Percentiles rank a stretch among this genome's conserved stretches.
These are phyloP conservation scores for Didymella lethalis DNA, from an alignment of 2,329 filamentous ascomycete genomes.

Conservation along the genomic window DNA sequence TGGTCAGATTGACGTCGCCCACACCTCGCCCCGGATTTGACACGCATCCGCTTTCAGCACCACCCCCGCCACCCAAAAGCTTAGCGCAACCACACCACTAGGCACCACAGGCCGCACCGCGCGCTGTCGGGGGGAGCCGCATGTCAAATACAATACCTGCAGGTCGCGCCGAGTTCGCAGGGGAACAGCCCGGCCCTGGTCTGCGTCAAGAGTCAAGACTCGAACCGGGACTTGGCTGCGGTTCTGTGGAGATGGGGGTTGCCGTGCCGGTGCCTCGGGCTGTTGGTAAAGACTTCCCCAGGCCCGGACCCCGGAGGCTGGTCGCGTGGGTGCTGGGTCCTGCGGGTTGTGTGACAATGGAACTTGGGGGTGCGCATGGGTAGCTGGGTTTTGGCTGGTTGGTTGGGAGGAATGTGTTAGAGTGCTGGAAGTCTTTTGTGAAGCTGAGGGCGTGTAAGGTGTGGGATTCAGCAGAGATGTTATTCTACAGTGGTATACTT, in stretches of 20 bases:
- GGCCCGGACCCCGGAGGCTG: conserved; percentile 7
- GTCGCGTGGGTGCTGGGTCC: neutral
- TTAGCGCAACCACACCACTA: neutral
- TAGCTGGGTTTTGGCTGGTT: neutral
- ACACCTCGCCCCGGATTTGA: no score
- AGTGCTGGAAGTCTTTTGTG: neutral
- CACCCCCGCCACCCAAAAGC: neutral
- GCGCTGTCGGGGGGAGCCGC: neutral
- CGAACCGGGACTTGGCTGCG: conserved; percentile 3
- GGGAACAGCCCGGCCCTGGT: neutral
- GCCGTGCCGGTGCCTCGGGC: conserved; percentile 20
- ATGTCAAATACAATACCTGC: neutral
- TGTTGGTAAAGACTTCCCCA: conserved; percentile 13
- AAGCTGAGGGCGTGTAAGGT: neutral
- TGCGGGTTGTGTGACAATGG: neutral
- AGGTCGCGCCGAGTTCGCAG: neutral
- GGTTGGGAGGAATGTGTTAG: neutral
- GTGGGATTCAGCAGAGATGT: no score
- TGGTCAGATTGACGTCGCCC: no score
- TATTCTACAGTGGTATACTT: no score
- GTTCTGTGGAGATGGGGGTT: conserved; percentile 15
- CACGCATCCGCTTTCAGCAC: no score
- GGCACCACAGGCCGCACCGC: no score
- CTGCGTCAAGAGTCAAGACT: neutral
- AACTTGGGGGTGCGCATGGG: no score